These are phyloP conservation scores for Lactarius psammicola DNA, from an alignment of 768 basidiomycete genomes.

Conservation along the genomic window DNA sequence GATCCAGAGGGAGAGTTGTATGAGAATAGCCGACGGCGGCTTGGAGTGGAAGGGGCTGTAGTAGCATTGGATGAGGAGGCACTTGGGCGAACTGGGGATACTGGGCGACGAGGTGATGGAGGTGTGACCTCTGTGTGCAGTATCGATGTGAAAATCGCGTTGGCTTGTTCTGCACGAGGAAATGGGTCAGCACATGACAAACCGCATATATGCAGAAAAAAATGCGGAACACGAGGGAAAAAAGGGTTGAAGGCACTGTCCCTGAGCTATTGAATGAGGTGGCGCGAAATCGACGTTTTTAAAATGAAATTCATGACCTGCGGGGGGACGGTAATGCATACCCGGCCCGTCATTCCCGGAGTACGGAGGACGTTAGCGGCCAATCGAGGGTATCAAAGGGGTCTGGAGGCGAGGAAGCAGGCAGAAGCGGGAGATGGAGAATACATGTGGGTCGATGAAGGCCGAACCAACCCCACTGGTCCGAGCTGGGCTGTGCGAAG, in stretches of 20 bases:
- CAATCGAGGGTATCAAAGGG: background rate
- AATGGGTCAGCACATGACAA: constrained; percentile 25
- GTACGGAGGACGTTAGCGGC: background rate
- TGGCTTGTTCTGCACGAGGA: constrained; percentile 66
- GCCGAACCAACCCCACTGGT: background rate
- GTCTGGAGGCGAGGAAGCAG: background rate
- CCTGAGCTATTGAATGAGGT: background rate
- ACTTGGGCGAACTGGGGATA: constrained; percentile 49
- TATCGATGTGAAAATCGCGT: constrained; percentile 74
- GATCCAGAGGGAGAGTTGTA: constrained; percentile 59
- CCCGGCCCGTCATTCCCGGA: constrained; percentile 16
- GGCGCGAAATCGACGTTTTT: background rate
- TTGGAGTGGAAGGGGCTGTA: constrained; percentile 44
- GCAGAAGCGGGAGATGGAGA: background rate
- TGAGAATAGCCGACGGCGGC: constrained; percentile 60
- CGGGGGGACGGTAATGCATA: background rate
- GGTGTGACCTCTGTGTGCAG: constrained; percentile 78
- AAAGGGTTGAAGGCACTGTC: background rate
- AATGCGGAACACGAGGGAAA: background rate
- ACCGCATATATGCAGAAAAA: constrained; percentile 26
- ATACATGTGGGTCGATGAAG: background rate
- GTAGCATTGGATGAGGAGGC: constrained; percentile 32
- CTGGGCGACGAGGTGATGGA: constrained; percentile 57
- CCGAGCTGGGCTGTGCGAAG: background rate
- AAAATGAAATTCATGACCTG: background rate